Conservation (phyloP, 1,139 yeast species). For the Lodderomyces margitis region DNA sequence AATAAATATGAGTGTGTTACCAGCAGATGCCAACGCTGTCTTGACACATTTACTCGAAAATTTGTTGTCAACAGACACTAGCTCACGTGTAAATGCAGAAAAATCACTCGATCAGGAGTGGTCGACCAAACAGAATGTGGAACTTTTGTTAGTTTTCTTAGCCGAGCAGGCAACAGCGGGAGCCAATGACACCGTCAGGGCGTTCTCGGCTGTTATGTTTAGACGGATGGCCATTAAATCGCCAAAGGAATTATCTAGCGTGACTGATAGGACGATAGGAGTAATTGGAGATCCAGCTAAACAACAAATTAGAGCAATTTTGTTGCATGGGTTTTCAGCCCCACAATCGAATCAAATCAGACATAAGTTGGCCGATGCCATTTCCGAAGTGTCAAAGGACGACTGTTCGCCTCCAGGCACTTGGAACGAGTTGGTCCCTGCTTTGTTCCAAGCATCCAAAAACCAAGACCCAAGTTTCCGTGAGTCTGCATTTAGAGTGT, state of each 20-base stretch:
- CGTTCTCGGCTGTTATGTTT: conserved; percentile 84
- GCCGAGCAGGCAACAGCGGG: conserved; percentile 77
- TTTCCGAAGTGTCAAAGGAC: conserved; percentile 83
- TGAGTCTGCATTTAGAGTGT: conserved; percentile 88
- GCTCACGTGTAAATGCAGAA: conserved; percentile 76
- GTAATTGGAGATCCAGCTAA: conserved; percentile 59
- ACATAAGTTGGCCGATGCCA: conserved; percentile 91
- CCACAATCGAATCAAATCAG: conserved; percentile 70
- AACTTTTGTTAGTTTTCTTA: conserved; percentile 68
- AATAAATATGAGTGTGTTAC: conserved; percentile 53
- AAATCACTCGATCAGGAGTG: conserved; percentile 69
- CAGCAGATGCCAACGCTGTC: conserved; percentile 58
- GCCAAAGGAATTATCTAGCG: conserved; percentile 59
- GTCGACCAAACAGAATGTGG: conserved; percentile 64
- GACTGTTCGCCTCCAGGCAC: conserved; percentile 49
- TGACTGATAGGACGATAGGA: conserved; percentile 77
- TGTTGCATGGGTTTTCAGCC: conserved; percentile 70
- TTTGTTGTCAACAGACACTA: conserved; percentile 76
- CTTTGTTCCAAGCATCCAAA: conserved; percentile 66
- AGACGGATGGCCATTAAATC: conserved; percentile 83
- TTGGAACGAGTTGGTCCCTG: conserved; percentile 81
- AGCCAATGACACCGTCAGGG: conserved; percentile 49
- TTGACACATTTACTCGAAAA: conserved; percentile 62
- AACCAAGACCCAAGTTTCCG: conserved; percentile 69
- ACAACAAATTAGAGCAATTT: conserved; percentile 59